Evolutionary conservation across 2,329 filamentous ascomycete species (phyloP).

Genomic region (Microcyclospora tardicrescens): DNA sequence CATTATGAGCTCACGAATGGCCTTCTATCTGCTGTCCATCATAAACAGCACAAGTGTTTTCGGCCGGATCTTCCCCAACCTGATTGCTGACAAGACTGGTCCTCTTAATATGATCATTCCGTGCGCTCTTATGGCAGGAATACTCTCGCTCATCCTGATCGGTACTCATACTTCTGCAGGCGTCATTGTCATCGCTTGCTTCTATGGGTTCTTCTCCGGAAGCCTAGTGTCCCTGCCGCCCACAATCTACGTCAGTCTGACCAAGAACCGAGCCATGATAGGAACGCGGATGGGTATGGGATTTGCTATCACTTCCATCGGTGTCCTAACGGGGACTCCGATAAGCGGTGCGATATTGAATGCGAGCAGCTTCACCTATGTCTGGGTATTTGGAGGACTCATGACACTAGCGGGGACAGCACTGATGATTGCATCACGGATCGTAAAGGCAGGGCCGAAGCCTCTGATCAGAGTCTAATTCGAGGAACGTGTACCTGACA

Average conservation of each 20-base stretch:
- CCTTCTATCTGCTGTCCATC: conserved; percentile 55
- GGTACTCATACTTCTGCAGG: conserved; percentile 20
- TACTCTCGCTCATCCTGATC: conserved; percentile 32
- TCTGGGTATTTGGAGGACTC: conserved; percentile 33
- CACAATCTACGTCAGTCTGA: conserved; percentile 33
- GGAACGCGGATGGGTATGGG: conserved; percentile 44
- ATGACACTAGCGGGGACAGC: conserved; percentile 15
- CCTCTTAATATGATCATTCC: conserved; percentile 36
- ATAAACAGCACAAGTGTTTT: conserved; percentile 46
- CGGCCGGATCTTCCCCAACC: conserved; percentile 35
- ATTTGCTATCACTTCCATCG: conserved; percentile 39
- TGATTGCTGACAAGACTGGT: conserved; percentile 32
- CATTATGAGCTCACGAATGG: conserved; percentile 42
- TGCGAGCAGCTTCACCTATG: conserved; percentile 27
- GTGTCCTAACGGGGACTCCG: conserved; percentile 43
- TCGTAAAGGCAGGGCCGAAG: conserved; percentile 17
- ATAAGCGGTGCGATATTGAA: conserved; percentile 43
- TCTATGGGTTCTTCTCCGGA: conserved; percentile 39
- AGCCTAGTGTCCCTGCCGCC: conserved; percentile 34
- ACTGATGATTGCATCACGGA: conserved; percentile 12
- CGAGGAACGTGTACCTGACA: too few relatives aligned
- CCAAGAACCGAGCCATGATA: conserved; percentile 29
- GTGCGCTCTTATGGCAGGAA: conserved; percentile 27
- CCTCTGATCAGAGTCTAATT: conserved; percentile 11
- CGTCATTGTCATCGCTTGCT: conserved; percentile 29